Evolutionary conservation across 2,329 filamentous ascomycete species (phyloP), one percentile per base, ranked within the genome.

Genomic region (Didymella pomorum): DNA sequence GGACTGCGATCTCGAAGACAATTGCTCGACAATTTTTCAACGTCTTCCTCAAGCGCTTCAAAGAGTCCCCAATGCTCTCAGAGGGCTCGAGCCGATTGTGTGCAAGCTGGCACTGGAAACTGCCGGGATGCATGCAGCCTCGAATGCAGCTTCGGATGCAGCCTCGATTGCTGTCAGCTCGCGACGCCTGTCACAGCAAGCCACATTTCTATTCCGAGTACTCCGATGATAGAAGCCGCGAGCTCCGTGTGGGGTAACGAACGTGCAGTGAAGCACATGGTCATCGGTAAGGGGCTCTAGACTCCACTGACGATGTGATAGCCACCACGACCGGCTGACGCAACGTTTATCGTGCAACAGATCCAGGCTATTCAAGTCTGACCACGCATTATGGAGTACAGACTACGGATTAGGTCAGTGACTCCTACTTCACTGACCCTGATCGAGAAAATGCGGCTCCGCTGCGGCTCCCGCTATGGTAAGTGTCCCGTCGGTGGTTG

Each of bases 181-280:
- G 1, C 26, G 31, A 37, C 23, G 18, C 56, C 33, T 51, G 49
- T 28, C 45, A 49, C 45, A 29, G 20, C 41, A 25, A 26, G 46
- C 50, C 56, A 50, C 45, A 18, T 42, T 26, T 39, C 33, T 47
- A 54, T 18, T 44, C 39, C 31, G 44, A 49, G 8, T 45, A 53
- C 45, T 45, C 50, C 50, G 49, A 49, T 6, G 5, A 23, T 11
- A 39, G 37, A 25, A 39, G 25, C n/a, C 28, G 26, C 16, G 25
- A 31, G 25, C 20, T 43, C 41, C 29, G 23, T 49, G 57, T 49
- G 57, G 48, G 47, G 57, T 60, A 48, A 48, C 3, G 39, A 49
- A 1, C 20, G 37, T 33, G 44, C 47, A 55, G n/a, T 45, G 43
- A 60, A 23, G 47, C 29, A 52, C 48, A 33, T 49, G 37, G 43